Base-by-base conservation (phyloP, 371 early-diverging fungal genomes). In the Mucor plumbeus region DNA sequence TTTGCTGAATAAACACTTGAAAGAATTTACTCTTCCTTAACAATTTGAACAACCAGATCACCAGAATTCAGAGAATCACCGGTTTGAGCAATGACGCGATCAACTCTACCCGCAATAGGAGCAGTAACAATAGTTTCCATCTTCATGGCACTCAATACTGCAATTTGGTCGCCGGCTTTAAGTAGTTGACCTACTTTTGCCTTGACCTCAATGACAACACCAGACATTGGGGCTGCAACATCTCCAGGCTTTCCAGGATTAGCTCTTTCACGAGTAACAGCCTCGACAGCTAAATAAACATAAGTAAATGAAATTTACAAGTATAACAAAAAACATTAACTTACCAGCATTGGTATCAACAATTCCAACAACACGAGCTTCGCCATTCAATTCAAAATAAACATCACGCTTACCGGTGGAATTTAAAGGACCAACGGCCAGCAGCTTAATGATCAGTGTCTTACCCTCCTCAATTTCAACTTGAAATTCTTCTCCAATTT, bases 171-270 rank as follows among this genome's bases (percentile, higher is more conserved):
- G 11, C 97, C 98, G 9, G 88, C 88, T 84, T 94, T 95, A 64
- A 98, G 89, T 48, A 81, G 73, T 35, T 87, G 82, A 50, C 97
- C 97, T 65, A 76, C 85, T 71, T 93, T 90, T 58, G 90, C 94
- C 55, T 92, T 88, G 59, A 97, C 85, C 75, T 96, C 97, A 21
- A 98, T 88, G 5, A 98, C 94, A 1, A 94, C 92, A 62, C 98
- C 97, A 34, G 92, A 88, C 97, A 97, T 97, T n/a, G 97, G 97
- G 8, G 95, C 95, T n/a, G 92, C 94, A 39, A 97, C 85, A 59
- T 97, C 94, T 61, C 90, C 90, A 68, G 91, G 90, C 34, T 89
- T 87, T 60, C 82, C 74, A 0, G 90, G 74, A 71, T 93, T 88
- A 17, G 97, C 98, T 76, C 91, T 92, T 53, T 85, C 86, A 34